Percentiles rank a stretch among this genome's conserved stretches.
Conservation (phyloP, 805 yeast genomes). For the Wickerhamomyces pijperi region DNA sequence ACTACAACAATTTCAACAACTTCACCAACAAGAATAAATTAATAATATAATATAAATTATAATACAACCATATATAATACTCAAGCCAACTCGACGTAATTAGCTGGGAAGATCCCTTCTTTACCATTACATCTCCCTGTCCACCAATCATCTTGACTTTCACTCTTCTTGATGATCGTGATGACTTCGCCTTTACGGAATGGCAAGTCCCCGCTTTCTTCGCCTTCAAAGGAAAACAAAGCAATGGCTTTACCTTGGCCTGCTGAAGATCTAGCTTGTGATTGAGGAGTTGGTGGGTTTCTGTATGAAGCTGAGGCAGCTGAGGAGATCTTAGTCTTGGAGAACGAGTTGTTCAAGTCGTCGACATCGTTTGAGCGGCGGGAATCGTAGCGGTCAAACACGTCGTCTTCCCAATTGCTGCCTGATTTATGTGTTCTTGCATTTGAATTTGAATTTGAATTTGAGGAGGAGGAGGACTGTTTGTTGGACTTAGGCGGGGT, state of each 20-base stretch:
- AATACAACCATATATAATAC: neutral
- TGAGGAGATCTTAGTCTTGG: conserved; percentile 6
- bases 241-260: conserved; percentile 71
- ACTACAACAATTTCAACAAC: too few species aligned
- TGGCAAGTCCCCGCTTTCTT: conserved; percentile 85
- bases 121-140: conserved; percentile 77
- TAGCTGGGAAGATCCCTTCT: conserved; percentile 95
- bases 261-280: conserved; percentile 23
- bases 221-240: conserved; percentile 78
- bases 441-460: conserved; percentile 2
- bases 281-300: conserved; percentile 15
- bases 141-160: conserved; percentile 97
- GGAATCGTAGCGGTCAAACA: conserved; percentile 45
- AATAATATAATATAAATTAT: too few species aligned
- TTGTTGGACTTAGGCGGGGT: conserved; percentile 5
- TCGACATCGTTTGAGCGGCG: conserved; percentile 19
- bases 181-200: conserved; percentile 93
- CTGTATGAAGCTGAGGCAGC: neutral
- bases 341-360: conserved; percentile 28
- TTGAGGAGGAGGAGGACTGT: neutral
- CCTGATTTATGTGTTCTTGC: conserved; percentile 20
- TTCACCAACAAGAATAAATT: too few species aligned
- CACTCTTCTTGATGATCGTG: conserved; percentile 74
- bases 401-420: conserved; percentile 77
- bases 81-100: conserved; percentile 69